Conservation (phyloP, 352 stramenopile species). For the Phytophthora pluvialis region DNA sequence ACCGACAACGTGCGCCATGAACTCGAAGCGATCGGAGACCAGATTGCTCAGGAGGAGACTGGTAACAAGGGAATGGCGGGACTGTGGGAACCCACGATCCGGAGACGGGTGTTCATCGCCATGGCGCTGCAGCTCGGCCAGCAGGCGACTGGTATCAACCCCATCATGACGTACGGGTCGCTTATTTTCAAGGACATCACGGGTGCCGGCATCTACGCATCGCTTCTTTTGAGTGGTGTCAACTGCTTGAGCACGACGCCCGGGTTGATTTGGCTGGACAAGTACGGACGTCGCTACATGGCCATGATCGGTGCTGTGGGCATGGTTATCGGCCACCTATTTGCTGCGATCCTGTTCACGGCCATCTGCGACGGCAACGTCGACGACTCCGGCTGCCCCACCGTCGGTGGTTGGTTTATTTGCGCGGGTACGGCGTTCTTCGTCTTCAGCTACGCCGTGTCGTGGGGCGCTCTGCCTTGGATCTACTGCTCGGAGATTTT, state of each 20-base stretch:
- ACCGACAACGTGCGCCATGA: slow-evolving; percentile 39
- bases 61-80: slow-evolving; percentile 34
- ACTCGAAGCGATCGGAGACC: slow-evolving; percentile 46
- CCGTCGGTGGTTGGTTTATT: slow-evolving; percentile 47
- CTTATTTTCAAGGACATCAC: slow-evolving; percentile 44
- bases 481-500: slow-evolving; percentile 67
- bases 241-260: slow-evolving; percentile 41
- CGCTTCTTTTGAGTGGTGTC: slow-evolving; percentile 35
- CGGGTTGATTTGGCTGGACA: slow-evolving; percentile 42
- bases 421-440: slow-evolving; percentile 46
- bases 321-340: slow-evolving; percentile 46
- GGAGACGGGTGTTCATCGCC: slow-evolving; percentile 37
- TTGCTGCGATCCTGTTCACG: slow-evolving; percentile 45
- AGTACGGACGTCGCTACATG: slow-evolving; percentile 40
- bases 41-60: slow-evolving; percentile 37
- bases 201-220: slow-evolving; percentile 36
- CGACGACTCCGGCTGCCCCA: slow-evolving; percentile 34
- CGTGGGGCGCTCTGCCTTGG: slow-evolving; percentile 48
- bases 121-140: slow-evolving; percentile 43
- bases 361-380: slow-evolving; percentile 38
- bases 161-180: slow-evolving; percentile 42
- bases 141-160: slow-evolving; percentile 46
- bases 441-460: slow-evolving; percentile 44
- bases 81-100: slow-evolving; percentile 36
- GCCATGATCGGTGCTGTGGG: slow-evolving; percentile 44